phyloP scores from a whole-genome alignment of 257 asterid genomes.

The Knoxia roxburghii region DNA sequence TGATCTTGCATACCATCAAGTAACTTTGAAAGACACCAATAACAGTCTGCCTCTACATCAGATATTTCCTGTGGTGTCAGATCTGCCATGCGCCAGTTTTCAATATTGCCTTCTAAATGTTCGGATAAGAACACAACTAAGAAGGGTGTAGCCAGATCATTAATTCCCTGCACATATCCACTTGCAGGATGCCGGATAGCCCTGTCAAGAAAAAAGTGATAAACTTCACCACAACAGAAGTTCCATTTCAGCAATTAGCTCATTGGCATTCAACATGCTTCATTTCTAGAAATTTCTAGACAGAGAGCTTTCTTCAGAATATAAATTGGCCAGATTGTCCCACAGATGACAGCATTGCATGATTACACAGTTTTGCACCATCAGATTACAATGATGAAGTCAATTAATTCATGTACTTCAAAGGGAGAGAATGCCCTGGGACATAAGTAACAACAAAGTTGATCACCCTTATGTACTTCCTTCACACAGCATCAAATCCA shows the following conservation, averaged over 20 bases:
- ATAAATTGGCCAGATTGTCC: neutral
- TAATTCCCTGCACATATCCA: conserved; percentile 98
- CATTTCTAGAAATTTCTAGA: neutral
- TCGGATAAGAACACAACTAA: conserved; percentile 90
- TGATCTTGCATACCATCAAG: conserved; percentile 99
- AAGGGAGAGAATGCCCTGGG: neutral
- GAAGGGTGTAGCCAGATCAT: conserved; percentile 94
- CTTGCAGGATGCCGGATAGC: conserved; percentile 98
- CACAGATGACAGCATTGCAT: neutral
- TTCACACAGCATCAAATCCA: neutral
- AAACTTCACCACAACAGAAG: neutral
- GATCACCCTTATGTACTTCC: neutral
- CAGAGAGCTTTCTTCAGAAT: neutral
- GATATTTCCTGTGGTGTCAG: conserved; percentile 64
- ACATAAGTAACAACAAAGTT: neutral
- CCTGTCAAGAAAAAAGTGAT: conserved; percentile 37
- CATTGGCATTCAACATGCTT: neutral
- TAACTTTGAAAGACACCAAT: conserved; percentile 91
- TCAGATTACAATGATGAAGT: neutral
- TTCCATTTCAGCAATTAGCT: neutral
- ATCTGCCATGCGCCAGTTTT: conserved; percentile 67
- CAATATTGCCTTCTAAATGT: conserved; percentile 66
- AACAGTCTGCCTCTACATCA: conserved; percentile 90
- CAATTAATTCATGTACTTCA: neutral
- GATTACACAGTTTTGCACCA: neutral